phyloP scores from a whole-genome alignment of 208 protist genomes.

The Spongospora subterranea region DNA sequence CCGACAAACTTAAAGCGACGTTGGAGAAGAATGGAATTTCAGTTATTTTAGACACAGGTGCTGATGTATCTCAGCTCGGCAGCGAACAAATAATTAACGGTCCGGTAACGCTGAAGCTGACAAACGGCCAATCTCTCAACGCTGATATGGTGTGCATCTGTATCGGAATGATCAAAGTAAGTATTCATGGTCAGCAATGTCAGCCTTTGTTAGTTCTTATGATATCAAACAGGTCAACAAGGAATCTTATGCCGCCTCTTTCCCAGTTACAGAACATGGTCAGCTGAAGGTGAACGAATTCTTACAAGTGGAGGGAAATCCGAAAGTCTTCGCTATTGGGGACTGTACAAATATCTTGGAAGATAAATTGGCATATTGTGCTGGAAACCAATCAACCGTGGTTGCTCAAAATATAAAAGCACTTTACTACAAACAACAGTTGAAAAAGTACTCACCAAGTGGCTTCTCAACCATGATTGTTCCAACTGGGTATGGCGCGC shows the following conservation, averaged over 20 bases:
- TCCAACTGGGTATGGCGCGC: not conserved
- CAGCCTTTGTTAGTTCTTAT: not conserved
- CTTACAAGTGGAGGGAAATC: not conserved
- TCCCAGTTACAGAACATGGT: not conserved
- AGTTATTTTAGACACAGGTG: not conserved
- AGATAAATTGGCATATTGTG: not conserved
- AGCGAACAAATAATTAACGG: not conserved
- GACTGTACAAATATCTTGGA: not conserved
- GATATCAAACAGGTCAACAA: constrained; percentile 24
- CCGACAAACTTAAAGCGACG: not conserved
- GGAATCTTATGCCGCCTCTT: not conserved
- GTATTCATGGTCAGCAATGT: not conserved
- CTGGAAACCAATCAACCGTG: not conserved
- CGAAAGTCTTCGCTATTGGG: constrained; percentile 32
- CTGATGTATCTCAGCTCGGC: not conserved
- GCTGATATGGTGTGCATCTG: constrained; percentile 20
- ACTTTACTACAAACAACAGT: not conserved
- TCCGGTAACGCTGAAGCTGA: not conserved
- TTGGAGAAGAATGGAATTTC: not conserved
- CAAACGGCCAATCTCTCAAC: constrained; percentile 1
- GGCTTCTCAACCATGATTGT: constrained; percentile 25
- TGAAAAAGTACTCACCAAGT: not conserved
- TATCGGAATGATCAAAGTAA: not conserved
- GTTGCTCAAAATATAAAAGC: not conserved
- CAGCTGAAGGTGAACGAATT: constrained; percentile 45